Evolutionary conservation across 1,139 yeast genomes (phyloP).

Genomic region (Wickerhamomyces sp.): DNA sequence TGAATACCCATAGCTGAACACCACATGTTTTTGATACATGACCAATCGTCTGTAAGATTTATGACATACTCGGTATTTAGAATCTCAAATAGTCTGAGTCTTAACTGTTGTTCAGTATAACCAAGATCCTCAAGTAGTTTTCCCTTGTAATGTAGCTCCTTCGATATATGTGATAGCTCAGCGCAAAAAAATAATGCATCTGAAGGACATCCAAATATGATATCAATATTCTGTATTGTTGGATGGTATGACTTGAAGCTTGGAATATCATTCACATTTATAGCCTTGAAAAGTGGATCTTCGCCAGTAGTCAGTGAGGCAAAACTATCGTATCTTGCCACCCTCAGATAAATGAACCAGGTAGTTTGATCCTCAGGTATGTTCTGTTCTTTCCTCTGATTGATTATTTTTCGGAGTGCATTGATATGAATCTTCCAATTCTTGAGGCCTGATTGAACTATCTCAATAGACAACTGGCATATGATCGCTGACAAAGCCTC

Average conservation of each 20-base stretch:
- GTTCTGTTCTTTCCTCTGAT: constrained; percentile 1
- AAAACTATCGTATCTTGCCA: constrained; percentile 13
- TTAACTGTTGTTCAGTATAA: background rate
- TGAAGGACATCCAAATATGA: constrained; percentile 10
- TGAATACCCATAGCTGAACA: constrained; percentile 8
- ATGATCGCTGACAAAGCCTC: constrained; percentile 9
- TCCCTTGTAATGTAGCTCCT: background rate
- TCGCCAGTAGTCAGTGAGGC: constrained; percentile 12
- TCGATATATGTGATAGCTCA: constrained; percentile 1
- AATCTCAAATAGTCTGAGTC: constrained; percentile 1
- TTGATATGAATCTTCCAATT: constrained; percentile 11
- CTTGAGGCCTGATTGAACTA: constrained; percentile 8
- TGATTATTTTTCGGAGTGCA: constrained; percentile 9
- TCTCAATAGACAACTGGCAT: constrained; percentile 10
- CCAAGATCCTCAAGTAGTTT: constrained; percentile 1
- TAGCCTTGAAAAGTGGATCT: constrained; percentile 7
- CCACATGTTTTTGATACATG: constrained; percentile 5
- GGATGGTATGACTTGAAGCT: constrained; percentile 4
- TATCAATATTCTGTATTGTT: constrained; percentile 4
- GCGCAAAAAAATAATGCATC: constrained; percentile 7
- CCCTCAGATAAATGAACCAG: constrained; percentile 9
- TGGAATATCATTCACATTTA: background rate
- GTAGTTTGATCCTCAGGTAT: constrained; percentile 5
- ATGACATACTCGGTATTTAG: constrained; percentile 2
- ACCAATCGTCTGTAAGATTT: constrained; percentile 4